Conservation (phyloP, 768 basidiomycete genomes). For the Boletus rufocinnamomeus region DNA sequence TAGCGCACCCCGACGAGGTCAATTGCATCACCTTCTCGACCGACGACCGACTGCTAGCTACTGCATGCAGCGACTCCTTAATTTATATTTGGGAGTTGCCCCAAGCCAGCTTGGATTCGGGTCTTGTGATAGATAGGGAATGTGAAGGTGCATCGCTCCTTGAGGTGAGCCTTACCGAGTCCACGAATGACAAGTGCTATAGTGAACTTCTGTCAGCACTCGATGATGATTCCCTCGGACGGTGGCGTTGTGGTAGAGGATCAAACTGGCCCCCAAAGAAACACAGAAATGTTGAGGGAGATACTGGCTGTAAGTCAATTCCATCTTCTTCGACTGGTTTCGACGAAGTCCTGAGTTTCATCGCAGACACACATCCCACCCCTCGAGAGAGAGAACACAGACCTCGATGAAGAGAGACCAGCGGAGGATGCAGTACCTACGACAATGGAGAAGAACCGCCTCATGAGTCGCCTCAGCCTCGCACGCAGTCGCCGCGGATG, state of each 20-base stretch:
- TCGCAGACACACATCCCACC: constrained; percentile 13
- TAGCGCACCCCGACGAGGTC: constrained; percentile 29
- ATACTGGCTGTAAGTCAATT: constrained; percentile 21
- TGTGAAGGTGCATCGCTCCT: constrained; percentile 27
- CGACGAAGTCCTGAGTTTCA: constrained; percentile 6
- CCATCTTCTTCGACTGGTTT: background rate
- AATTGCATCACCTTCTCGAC: constrained; percentile 33
- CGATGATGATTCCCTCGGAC: constrained; percentile 3
- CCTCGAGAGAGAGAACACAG: constrained; percentile 7
- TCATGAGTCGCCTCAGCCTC: constrained; percentile 12
- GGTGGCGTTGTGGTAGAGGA: constrained; percentile 1
- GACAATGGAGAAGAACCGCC: background rate
- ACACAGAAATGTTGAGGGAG: constrained; percentile 13
- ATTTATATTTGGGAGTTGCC: constrained; percentile 36
- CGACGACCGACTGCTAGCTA: constrained; percentile 35
- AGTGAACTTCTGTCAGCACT: constrained; percentile 17
- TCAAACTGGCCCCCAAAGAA: background rate
- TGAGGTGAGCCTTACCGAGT: constrained; percentile 23
- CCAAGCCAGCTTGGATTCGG: constrained; percentile 32
- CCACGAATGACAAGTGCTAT: background rate
- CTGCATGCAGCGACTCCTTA: constrained; percentile 32
- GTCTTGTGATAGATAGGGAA: constrained; percentile 28
- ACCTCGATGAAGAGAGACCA: constrained; percentile 5
- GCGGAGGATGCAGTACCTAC: constrained; percentile 11
- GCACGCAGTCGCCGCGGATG: constrained; percentile 4